A percentile compares a stretch with the other conserved stretches of the same genome.
phyloP scores from a whole-genome alignment of 1,139 yeast genomes.

The Arxiozyma slooffiae region DNA sequence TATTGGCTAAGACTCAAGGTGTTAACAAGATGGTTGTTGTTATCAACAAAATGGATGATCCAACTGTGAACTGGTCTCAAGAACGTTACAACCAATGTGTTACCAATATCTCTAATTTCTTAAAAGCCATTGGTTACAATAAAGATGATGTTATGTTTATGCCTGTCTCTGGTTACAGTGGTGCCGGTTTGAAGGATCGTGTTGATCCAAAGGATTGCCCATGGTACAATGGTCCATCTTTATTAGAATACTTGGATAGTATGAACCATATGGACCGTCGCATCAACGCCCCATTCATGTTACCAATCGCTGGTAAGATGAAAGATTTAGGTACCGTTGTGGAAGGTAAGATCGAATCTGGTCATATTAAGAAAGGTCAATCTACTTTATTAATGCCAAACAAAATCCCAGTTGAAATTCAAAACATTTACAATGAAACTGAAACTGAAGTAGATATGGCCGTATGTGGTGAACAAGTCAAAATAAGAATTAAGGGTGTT shows the following conservation, averaged over 20 bases:
- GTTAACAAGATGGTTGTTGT: conserved; percentile 83
- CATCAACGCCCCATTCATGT: conserved; percentile 90
- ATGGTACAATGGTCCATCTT: conserved; percentile 90
- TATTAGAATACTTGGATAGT: conserved; percentile 77
- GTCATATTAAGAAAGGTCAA: conserved; percentile 75
- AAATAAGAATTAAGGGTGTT: conserved; percentile 84
- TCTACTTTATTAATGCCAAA: conserved; percentile 85
- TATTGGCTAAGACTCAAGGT: conserved; percentile 84
- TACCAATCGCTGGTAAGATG: conserved; percentile 90
- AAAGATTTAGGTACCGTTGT: conserved; percentile 94
- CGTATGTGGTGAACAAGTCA: conserved; percentile 92
- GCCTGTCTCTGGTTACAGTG: conserved; percentile 98
- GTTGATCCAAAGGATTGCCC: conserved; percentile 64
- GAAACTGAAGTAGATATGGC: conserved; percentile 91
- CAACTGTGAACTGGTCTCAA: conserved; percentile 91
- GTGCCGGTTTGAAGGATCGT: conserved; percentile 90
- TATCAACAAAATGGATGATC: conserved; percentile 97
- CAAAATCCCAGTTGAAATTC: conserved; percentile 69
- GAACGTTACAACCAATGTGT: conserved; percentile 96
- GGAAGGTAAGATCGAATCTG: conserved; percentile 96
- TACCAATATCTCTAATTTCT: conserved; percentile 60
- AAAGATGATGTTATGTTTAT: conserved; percentile 78
- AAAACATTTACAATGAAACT: conserved; percentile 83
- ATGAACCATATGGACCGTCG: conserved; percentile 79
- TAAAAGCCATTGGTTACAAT: conserved; percentile 84